Conservation (phyloP, 805 yeast genomes). For the Dipodascopsis uninucleata region DNA sequence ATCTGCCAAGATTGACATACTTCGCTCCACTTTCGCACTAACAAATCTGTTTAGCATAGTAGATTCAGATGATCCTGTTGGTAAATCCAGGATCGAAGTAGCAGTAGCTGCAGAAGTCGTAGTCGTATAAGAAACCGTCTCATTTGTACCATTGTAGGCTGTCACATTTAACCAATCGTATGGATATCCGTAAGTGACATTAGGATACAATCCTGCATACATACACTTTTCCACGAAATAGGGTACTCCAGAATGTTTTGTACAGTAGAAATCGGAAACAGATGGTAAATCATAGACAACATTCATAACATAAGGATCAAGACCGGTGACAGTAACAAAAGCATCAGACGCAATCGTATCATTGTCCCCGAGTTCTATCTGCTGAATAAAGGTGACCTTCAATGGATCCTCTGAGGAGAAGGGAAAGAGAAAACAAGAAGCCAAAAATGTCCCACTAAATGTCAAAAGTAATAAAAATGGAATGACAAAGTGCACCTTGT, state of each 20-base stretch:
- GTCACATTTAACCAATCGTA: slow-evolving; percentile 26
- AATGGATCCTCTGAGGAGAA: slow-evolving; percentile 61
- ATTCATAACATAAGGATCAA: slow-evolving; percentile 49
- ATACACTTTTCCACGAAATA: slow-evolving; percentile 18
- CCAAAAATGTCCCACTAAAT: slow-evolving; percentile 27
- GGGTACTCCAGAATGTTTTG: no score
- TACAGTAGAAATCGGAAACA: slow-evolving; percentile 35
- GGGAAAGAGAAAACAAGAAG: slow-evolving; percentile 44
- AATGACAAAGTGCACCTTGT: slow-evolving; percentile 23
- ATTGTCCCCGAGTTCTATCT: slow-evolving; percentile 54
- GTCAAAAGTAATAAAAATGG: slow-evolving; percentile 24
- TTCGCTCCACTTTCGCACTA: not conserved
- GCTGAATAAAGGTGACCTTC: slow-evolving; percentile 68
- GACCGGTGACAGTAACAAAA: slow-evolving; percentile 44
- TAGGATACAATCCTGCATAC: slow-evolving; percentile 26
- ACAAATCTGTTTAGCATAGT: slow-evolving; percentile 4
- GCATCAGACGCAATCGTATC: slow-evolving; percentile 31
- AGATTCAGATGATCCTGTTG: not conserved
- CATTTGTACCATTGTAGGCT: slow-evolving; percentile 16
- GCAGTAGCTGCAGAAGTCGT: slow-evolving; percentile 8
- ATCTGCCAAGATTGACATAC: not conserved
- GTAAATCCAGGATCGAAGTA: not conserved
- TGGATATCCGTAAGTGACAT: slow-evolving; percentile 25
- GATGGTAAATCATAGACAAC: slow-evolving; percentile 64
- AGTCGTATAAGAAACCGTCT: slow-evolving; percentile 10